A percentile compares a stretch with the other conserved stretches of the same genome.
phyloP scores from a whole-genome alignment of 306 rosid species.

The Ammopiptanthus mongolicus region DNA sequence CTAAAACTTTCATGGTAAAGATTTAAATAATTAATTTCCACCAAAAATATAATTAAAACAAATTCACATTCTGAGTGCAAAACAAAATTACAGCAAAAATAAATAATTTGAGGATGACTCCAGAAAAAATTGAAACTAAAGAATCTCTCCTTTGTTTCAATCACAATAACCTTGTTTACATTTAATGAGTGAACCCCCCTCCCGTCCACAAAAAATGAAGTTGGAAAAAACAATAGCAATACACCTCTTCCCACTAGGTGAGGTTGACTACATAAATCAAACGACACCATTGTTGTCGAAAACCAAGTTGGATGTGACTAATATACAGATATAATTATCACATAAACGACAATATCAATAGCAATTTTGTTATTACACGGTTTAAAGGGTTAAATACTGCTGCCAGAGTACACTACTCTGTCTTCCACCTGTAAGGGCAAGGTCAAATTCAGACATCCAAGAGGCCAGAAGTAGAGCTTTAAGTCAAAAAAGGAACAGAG shows the following conservation, averaged over 20 bases:
- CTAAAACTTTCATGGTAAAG: not conserved
- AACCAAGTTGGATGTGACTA: not conserved
- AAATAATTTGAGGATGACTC: not conserved
- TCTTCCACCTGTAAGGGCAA: conserved; percentile 23
- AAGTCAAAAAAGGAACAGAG: conserved; percentile 4
- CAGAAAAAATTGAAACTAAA: not conserved
- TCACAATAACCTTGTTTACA: not conserved
- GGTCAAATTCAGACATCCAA: conserved; percentile 24
- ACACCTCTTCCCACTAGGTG: not conserved
- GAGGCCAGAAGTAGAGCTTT: not conserved
- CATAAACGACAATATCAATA: not conserved
- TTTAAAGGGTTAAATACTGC: conserved; percentile 30
- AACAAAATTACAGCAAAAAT: not conserved
- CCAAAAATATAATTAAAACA: not conserved
- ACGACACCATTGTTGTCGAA: not conserved
- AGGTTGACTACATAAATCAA: not conserved
- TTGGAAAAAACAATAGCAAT: not conserved
- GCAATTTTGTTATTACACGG: not conserved
- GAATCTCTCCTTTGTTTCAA: not conserved
- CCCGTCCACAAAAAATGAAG: not conserved
- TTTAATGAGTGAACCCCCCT: not conserved
- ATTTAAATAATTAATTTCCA: not conserved
- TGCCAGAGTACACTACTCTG: conserved; percentile 20
- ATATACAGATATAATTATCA: not conserved
- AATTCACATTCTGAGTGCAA: not conserved